Base-by-base conservation (phyloP, 1,284 basidiomycete species). In the Sparassis latifolia region DNA sequence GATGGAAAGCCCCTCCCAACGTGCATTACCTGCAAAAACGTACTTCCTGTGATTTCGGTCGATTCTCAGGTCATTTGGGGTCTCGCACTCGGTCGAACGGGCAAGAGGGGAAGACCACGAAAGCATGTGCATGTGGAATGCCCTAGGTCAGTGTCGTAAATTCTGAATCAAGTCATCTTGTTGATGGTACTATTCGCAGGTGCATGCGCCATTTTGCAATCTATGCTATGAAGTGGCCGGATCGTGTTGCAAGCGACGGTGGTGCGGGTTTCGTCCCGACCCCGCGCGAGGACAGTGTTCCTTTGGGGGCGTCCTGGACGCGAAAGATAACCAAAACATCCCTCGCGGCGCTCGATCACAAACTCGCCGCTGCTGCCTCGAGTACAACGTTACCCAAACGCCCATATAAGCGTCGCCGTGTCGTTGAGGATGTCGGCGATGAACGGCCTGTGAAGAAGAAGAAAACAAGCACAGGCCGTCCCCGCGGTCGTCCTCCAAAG, bases 201-300 rank as follows among this genome's bases (percentile, higher is more conserved):
- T 89, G 86, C 62, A 75, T 89, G 66, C 82, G 86, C 20, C 86
- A 89, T 63, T 77, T 73, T 55, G 85, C 82, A 12, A 90, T 90
- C 51, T 90, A 89, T 66, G 73, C 71, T 3, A 70, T 75, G 45
- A 66, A 75, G 2, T 90, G 88, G 88, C 86, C 86, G 20, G 72
- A 74, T 45, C 83, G 86, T 48, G 60, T 78, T 30, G 69, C 77
- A 32, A 66, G 69, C 12, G 76, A 78, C 52, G 80, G 79, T 2
- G 63, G 56, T 3, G 52, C 72, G 6, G 63, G 65, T 12, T 70
- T 67, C 52, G 55, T 75, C 6, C 73, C 75, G 9, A 78, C 78
- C 5, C 80, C 80, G 42, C 73, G 76, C 39, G 77, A 80, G 48
- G 58, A 54, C 41, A 70, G 69, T 31, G 74, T 74, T 5, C 79